Evolutionary conservation across 208 protist species (phyloP), one percentile per base, ranked within the genome.

Genomic region (Trypanosoma avium): DNA sequence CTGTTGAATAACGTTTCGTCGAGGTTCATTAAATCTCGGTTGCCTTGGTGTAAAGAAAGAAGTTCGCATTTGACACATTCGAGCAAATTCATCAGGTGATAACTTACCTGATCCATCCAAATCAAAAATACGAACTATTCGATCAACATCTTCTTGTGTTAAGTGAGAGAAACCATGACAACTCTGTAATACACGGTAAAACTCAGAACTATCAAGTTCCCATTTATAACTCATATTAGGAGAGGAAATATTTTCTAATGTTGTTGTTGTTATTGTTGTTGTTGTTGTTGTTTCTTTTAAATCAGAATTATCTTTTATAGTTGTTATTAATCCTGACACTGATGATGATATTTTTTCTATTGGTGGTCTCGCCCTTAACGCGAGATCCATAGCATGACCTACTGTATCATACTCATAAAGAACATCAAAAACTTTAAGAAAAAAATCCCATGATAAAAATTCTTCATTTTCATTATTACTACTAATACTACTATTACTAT

Each of bases 401-500:
- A 84, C 71, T 29, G 9, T 49, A 33, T 89, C 78, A n/a, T 60
- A 73, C 59, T 89, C 86, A 7, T 47, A 73, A 53, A 92, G 70
- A 17, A 92, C 60, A 50, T 92, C 82, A 61, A 92, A 80, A 17
- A 89, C 24, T 29, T 79, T 87, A 47, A 85, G 68, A 49, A 86
- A 92, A 15, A 79, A 73, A 33, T 86, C 77, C 79, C 82, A 92
- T 32, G 73, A 73, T 33, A 88, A 61, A 27, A 60, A 38, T 21
- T 53, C 22, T 12, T 61, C 57, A 43, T 19, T 21, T 46, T 13
- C 7, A 29, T 26, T 15, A 30, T 49, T 0, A 5, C 29, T 26
- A 32, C 30, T 33, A 15, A 42, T 12, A 33, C 26, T 10, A 36
- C 19, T 21, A 0, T 30, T 21, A 36, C 33, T 27, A 17, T 33